phyloP scores from a whole-genome alignment of 805 yeast genomes.

The Scheffersomyces lignosus region DNA sequence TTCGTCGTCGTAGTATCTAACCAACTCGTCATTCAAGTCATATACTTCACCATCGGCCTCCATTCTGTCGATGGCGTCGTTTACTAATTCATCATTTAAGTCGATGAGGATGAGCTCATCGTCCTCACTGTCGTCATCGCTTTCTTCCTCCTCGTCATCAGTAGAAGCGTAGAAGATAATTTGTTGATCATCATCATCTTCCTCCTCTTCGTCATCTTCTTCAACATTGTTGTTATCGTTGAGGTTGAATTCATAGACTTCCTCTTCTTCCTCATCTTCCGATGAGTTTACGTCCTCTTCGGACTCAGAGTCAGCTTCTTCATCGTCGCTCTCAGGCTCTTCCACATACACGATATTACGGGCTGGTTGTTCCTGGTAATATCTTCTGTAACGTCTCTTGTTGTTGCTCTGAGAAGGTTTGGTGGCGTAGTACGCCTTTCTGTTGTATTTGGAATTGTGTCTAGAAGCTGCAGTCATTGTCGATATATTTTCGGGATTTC shows the following conservation, averaged over 20 bases:
- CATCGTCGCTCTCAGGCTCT: constrained; percentile 42
- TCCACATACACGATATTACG: constrained; percentile 39
- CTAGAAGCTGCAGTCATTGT: constrained; percentile 8
- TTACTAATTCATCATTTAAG: constrained; percentile 38
- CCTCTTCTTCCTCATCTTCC: constrained; percentile 16
- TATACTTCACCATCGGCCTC: constrained; percentile 21
- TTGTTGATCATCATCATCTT: constrained; percentile 4
- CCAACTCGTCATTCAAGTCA: constrained; percentile 25
- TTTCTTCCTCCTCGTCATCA: constrained; percentile 9
- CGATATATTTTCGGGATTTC: neutral
- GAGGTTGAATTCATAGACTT: constrained; percentile 33
- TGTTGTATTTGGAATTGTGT: constrained; percentile 6
- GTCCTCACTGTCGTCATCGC: constrained; percentile 13
- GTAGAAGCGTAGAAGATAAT: constrained; percentile 1
- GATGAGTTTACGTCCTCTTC: constrained; percentile 19
- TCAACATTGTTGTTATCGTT: constrained; percentile 16
- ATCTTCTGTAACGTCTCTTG: constrained; percentile 27
- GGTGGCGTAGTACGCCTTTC: constrained; percentile 8
- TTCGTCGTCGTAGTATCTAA: constrained; percentile 24
- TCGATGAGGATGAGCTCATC: constrained; percentile 20
- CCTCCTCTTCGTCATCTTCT: constrained; percentile 10
- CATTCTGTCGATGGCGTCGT: constrained; percentile 23
- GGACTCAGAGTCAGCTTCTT: constrained; percentile 20
- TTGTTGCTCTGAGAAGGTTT: no score
- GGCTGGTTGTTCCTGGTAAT: constrained; percentile 36